Percentiles rank a stretch among this genome's conserved stretches.
Conservation (phyloP, 75 land plant genomes). For the Selaginella tamariscina region DNA sequence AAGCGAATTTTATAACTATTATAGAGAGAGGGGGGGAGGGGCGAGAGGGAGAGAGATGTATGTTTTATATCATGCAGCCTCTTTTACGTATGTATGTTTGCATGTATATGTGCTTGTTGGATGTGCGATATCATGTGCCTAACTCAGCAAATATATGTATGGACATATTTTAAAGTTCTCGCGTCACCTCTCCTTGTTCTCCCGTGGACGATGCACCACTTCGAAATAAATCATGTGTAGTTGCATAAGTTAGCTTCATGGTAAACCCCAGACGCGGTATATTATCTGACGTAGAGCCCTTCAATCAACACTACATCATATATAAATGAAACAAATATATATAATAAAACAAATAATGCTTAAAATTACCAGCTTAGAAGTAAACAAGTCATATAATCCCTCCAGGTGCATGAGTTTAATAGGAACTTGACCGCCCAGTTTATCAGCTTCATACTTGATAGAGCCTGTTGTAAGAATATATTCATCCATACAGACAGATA, state of each 20-base stretch:
- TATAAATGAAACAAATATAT: background rate
- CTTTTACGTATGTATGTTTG: no score
- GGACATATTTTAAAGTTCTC: background rate
- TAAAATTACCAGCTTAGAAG: slow-evolving; percentile 69
- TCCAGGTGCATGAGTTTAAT: slow-evolving; percentile 90
- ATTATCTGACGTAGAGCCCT: background rate
- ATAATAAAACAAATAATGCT: background rate
- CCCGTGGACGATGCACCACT: background rate
- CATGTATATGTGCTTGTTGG: no score
- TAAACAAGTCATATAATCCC: slow-evolving; percentile 75
- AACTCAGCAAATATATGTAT: no score
- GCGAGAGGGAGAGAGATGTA: no score
- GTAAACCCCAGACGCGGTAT: background rate
- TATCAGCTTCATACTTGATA: slow-evolving; percentile 78
- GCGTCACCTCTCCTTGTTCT: slow-evolving; percentile 1
- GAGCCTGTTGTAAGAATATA: no score
- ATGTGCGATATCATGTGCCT: no score
- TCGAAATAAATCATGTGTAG: background rate
- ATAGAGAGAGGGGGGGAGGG: no score
- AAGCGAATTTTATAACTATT: no score
- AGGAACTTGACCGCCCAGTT: slow-evolving; percentile 74
- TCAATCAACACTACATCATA: background rate
- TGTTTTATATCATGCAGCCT: no score
- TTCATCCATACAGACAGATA: no score
- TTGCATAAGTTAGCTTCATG: background rate